A percentile compares a stretch with the other conserved stretches of the same genome.
Conservation (phyloP, 768 basidiomycete genomes). For the Pleurotus citrinopileatus region DNA sequence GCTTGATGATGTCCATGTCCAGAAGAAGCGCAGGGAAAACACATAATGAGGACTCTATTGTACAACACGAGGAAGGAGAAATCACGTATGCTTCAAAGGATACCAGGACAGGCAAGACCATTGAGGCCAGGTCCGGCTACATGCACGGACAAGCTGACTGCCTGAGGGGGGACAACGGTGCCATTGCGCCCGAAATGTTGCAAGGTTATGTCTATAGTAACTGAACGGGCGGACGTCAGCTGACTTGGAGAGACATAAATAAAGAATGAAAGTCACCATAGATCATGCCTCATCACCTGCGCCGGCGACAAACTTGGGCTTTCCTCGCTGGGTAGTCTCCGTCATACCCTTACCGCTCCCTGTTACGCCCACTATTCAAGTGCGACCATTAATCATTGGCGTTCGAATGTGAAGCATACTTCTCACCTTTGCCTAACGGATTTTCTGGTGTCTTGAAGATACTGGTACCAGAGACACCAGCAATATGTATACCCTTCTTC, state of each 20-base stretch:
- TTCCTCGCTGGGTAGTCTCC: constrained; percentile 59
- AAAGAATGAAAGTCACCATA: not conserved
- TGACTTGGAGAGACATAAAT: not conserved
- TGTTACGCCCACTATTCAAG: constrained; percentile 76
- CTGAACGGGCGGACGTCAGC: too few relatives aligned
- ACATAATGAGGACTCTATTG: constrained; percentile 27
- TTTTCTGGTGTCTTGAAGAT: constrained; percentile 96
- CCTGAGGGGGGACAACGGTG: too few relatives aligned
- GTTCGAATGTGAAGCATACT: constrained; percentile 16
- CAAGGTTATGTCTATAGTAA: too few relatives aligned
- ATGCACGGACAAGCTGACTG: too few relatives aligned
- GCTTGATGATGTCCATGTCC: constrained; percentile 17
- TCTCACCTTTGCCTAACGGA: constrained; percentile 76
- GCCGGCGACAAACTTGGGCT: constrained; percentile 64
- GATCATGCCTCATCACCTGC: not conserved
- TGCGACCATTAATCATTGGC: constrained; percentile 18
- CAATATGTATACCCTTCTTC: constrained; percentile 90
- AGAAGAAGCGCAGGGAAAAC: constrained; percentile 12
- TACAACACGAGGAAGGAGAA: constrained; percentile 23
- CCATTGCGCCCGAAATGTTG: too few relatives aligned
- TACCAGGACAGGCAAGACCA: too few relatives aligned
- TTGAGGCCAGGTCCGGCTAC: too few relatives aligned
- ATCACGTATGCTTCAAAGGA: constrained; percentile 29
- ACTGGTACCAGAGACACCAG: constrained; percentile 83
- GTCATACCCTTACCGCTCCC: constrained; percentile 91